Percentiles rank a stretch among this genome's conserved stretches.
Conservation (phyloP, 176 grass and related monocot species). For the Miscanthus lutarioriparius region DNA sequence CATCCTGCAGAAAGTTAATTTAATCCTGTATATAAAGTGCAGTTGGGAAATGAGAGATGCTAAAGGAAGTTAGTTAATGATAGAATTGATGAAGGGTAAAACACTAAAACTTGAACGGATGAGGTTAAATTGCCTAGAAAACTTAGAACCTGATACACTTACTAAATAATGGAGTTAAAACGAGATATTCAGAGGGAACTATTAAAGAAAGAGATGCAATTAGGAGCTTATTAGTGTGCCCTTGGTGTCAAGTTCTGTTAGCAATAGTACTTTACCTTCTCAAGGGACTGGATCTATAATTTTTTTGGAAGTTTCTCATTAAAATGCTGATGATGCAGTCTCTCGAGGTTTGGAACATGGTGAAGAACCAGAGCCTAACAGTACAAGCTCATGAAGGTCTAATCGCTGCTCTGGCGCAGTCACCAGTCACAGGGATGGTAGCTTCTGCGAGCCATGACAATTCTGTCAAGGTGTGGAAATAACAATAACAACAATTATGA, state of each 20-base stretch:
- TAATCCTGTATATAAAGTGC: background rate
- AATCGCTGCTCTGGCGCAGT: conserved; percentile 77
- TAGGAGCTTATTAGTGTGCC: background rate
- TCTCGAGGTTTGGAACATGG: conserved; percentile 90
- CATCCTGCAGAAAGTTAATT: background rate
- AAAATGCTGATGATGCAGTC: conserved; percentile 57
- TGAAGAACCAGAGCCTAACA: conserved; percentile 80
- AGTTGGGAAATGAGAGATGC: background rate
- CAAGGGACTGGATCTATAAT: background rate
- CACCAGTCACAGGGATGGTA: conserved; percentile 73
- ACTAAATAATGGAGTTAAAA: background rate
- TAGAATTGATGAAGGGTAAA: background rate
- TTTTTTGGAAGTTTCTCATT: conserved; percentile 15
- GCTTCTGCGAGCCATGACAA: conserved; percentile 95
- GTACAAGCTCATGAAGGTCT: conserved; percentile 83
- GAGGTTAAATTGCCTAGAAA: background rate
- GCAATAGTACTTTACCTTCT: background rate
- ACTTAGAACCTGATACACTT: background rate
- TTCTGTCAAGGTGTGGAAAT: conserved; percentile 98
- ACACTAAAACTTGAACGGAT: too few species aligned
- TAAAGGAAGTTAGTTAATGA: background rate
- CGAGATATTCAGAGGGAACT: background rate
- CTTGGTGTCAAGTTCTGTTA: background rate
- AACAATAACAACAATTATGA: conserved; percentile 30
- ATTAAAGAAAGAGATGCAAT: background rate